Evolutionary conservation across 768 basidiomycete species (phyloP), one percentile per base, ranked within the genome.

Genomic region (Lactarius quietus): DNA sequence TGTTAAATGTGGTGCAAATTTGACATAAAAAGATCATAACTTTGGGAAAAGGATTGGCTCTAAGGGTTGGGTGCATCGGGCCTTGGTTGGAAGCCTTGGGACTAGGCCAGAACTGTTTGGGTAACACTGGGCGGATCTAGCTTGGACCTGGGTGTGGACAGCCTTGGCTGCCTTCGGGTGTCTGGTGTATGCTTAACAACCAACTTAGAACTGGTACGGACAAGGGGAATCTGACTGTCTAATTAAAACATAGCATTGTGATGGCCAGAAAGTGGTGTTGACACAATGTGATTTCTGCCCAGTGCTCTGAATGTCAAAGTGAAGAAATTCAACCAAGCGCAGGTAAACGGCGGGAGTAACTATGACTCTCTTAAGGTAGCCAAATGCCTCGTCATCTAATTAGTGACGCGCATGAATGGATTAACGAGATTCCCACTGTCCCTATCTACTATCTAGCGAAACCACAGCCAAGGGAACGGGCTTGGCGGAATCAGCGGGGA

Each of bases 281-380:
- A 86, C 84, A 79, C 84, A 85, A 86, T 86, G 85, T 86, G 85
- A 86, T 86, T 86, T 86, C 86, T 86, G 85, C 85, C 86, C 85
- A 86, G 86, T 86, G 84, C 86, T 85, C 84, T 86, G 85, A 87
- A 86, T 87, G 85, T 86, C 84, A 86, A 86, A 84, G 85, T 86
- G 85, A 85, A 86, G 85, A 85, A 85, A 86, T 86, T 86, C 84
- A 85, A 85, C 80, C 80, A 86, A 86, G 86, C 84, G 83, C 84
- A 83, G 85, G 85, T 85, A 86, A 86, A 85, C 83, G 84, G 84
- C 82, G 84, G 84, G 84, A 85, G 84, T 85, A 86, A 85, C 86
- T 86, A 86, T 86, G 84, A 86, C 85, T 86, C 85, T 86, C 85
- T 86, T 87, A 86, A 86, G 86, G 85, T 86, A 87, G 84, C 86